A percentile compares a stretch with the other conserved stretches of the same genome.
phyloP scores from a whole-genome alignment of 169 alveolate species.

The Neospora caninum region DNA sequence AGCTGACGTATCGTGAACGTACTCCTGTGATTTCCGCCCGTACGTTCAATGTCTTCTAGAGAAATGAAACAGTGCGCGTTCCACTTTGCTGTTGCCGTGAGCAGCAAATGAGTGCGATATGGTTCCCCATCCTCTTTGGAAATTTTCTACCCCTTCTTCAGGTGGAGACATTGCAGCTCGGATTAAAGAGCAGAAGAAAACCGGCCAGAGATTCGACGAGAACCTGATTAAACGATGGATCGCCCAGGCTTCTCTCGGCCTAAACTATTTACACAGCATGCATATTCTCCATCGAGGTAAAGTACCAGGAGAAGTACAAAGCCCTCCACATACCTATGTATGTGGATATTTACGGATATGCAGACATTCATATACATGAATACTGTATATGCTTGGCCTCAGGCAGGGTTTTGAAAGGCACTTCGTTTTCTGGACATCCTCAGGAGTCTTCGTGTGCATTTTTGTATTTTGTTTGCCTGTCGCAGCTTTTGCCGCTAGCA shows the following conservation, averaged over 20 bases:
- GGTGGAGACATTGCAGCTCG: slow-evolving; percentile 64
- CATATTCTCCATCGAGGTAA: slow-evolving; percentile 90
- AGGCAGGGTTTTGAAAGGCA: too few relatives aligned
- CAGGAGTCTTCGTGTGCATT: neutral
- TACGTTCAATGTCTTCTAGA: too few relatives aligned
- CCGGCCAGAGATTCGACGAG: slow-evolving; percentile 43
- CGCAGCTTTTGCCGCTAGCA: neutral
- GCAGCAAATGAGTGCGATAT: too few relatives aligned
- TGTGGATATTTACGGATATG: neutral
- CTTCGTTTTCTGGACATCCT: neutral
- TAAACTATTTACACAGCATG: slow-evolving; percentile 83
- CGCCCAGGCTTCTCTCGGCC: slow-evolving; percentile 84
- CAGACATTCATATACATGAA: neutral
- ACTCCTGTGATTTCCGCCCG: too few relatives aligned
- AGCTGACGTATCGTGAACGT: too few relatives aligned
- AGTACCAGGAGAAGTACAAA: neutral
- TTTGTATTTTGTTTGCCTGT: neutral
- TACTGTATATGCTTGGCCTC: neutral
- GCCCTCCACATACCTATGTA: neutral
- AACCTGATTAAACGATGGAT: slow-evolving; percentile 83
- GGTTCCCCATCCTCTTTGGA: too few relatives aligned
- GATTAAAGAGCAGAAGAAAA: slow-evolving; percentile 39
- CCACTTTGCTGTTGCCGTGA: too few relatives aligned
- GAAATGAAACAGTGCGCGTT: too few relatives aligned
- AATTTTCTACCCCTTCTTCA: neutral